Evolutionary conservation across 1,139 yeast species (phyloP), one percentile per base, ranked within the genome.

Genomic region (Casaregolazyma suthepensis): DNA sequence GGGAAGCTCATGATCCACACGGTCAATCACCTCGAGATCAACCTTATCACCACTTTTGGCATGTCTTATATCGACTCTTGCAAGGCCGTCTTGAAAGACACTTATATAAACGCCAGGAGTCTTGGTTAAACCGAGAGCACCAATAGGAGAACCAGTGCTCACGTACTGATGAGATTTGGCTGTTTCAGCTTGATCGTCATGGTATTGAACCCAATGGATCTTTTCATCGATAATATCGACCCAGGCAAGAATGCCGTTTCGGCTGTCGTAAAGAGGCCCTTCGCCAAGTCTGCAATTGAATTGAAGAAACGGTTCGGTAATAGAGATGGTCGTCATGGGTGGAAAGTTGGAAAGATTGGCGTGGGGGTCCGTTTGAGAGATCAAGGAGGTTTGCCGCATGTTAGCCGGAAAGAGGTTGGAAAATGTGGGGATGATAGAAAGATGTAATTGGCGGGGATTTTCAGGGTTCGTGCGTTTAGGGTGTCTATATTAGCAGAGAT

Each of bases 221-320:
- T 59, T 57, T 18, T 59, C 53, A 17, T 63, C 65, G 15, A 59
- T 57, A 45, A 70, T 69, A 54, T 70, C 73, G 13, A 69, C 62
- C 67, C 69, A 67, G 31, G 62, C 62, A 13, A 70, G 53, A 15
- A 57, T 52, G 48, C 64, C 57, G 49, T 56, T 61, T 44, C 68
- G 52, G 15, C 58, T 53, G 53, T 69, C 72, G 52, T 66, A 70
- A 2, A 64, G 51, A 17, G 73, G 73, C 43, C 72, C 68, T 53
- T 70, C 73, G 19, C 65, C 64, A 12, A 70, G 63, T 20, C 62
- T 54, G 44, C 48, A 38, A 18, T 38, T 17, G 45, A 43, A 22
- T 13, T 47, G 37, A 12, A 47, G 23, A 20, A 47, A 47, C 13
- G 50, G 50, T 13, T 47, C 44, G 19, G 35, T 23, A 22, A 47